Base-by-base conservation (phyloP, 2,329 filamentous ascomycete genomes). In the Chaetomium olivaceum region DNA sequence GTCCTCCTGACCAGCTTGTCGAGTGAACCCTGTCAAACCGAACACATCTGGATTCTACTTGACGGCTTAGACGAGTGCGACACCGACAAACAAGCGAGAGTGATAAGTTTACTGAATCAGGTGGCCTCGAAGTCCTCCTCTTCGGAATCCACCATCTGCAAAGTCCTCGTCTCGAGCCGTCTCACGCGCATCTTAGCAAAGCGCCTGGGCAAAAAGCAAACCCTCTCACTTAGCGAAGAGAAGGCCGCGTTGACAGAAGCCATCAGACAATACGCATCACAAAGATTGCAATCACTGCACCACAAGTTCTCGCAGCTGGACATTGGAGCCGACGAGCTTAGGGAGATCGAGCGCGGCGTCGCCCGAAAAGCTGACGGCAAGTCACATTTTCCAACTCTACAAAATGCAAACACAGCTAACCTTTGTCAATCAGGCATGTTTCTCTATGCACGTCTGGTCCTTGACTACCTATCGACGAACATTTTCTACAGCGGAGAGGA, bases 1-100 rank as follows among this genome's bases (percentile, higher is more conserved):
- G 52, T 55, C 19, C 52, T 55, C 7, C 36, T 58, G 31, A 36
- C n/a, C 14, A 58, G 56, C 21, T n/a, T 39, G 14, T 55, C 52
- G 16, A 55, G 52, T 33, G 52, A 33, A 33, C 52, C 52, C 29
- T 55, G 52, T 33, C 52, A 55, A n/a, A 11, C 52, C 16, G 52
- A 55, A 55, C 27, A 25, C 33, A 58, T 58, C 23, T 39, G 33
- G 31, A 43, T 58, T 21, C 21, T 58, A 12, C 56, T 58, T 2
- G 56, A 58, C 39, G 56, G 56, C 12, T 27, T 58, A 36, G 56
- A 58, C 33, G 56, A 58, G 33, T 58, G 56, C 21, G n/a, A 39
- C 7, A 16, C 33, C n/a, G 56, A 58, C 33, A 58, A 58, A n/a
- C 56, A 58, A 27, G 12, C n/a, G 56, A 23, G 56, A 12, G 21